A percentile compares a stretch with the other conserved stretches of the same genome.
phyloP scores from a whole-genome alignment of 495 filamentous ascomycete species.

The Daldinia decipiens region DNA sequence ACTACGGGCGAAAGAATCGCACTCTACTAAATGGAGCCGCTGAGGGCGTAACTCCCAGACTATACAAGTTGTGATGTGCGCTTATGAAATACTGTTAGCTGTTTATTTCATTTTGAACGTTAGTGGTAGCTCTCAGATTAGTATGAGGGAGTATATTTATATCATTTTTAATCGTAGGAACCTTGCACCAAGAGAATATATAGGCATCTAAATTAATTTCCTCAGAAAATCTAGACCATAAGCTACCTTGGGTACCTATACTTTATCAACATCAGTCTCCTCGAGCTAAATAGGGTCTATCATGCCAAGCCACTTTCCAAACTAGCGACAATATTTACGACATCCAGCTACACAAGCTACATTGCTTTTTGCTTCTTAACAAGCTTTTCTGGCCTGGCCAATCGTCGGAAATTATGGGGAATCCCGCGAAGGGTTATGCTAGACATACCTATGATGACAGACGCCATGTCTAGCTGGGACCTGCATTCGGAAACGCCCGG shows the following conservation, averaged over 20 bases:
- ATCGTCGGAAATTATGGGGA: constrained; percentile 5
- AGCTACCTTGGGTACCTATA: too few species aligned
- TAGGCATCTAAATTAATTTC: not conserved
- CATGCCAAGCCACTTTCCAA: constrained; percentile 17
- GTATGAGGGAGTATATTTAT: not conserved
- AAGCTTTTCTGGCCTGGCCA: constrained; percentile 13
- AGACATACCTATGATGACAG: constrained; percentile 33
- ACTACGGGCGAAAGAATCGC: constrained; percentile 56
- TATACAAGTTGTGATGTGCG: constrained; percentile 40
- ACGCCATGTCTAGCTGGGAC: constrained; percentile 7
- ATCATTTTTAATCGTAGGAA: not conserved
- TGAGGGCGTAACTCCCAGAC: constrained; percentile 37
- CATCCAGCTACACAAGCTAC: constrained; percentile 13
- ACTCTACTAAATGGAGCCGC: constrained; percentile 43
- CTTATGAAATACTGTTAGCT: not conserved
- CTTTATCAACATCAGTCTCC: not conserved
- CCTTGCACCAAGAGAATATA: not conserved
- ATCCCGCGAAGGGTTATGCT: constrained; percentile 8
- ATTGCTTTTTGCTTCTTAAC: not conserved
- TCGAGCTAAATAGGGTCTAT: not conserved
- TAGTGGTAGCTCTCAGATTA: not conserved
- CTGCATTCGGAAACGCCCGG: constrained; percentile 31
- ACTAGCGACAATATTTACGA: constrained; percentile 27
- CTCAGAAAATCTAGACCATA: not conserved
- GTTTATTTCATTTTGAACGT: not conserved